These are phyloP conservation scores for Phylloporus rhodoxanthus DNA, from an alignment of 768 basidiomycete species.

Conservation along the genomic window DNA sequence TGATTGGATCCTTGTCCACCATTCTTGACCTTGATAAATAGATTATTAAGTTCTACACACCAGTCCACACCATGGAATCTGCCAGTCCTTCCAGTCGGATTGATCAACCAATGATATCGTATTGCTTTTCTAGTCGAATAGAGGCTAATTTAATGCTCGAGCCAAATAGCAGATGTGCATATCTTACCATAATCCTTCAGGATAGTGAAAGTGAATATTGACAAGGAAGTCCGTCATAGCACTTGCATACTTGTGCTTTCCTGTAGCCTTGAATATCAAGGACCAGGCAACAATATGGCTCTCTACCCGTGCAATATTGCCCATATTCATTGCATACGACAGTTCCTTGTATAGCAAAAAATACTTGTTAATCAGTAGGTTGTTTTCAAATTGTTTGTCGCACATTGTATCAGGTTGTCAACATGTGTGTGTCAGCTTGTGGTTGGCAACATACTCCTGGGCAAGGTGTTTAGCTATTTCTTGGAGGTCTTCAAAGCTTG, in stretches of 20 bases:
- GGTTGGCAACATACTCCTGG: constrained; percentile 18
- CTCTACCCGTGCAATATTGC: constrained; percentile 31
- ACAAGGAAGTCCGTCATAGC: constrained; percentile 23
- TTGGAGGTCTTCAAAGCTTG: constrained; percentile 24
- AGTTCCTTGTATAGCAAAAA: constrained; percentile 39
- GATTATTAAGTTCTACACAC: constrained; percentile 38
- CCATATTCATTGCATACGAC: constrained; percentile 28
- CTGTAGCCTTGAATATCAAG: constrained; percentile 23
- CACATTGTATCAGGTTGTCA: not conserved
- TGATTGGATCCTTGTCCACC: not conserved
- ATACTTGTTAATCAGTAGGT: constrained; percentile 28
- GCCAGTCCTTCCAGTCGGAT: constrained; percentile 32
- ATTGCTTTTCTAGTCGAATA: not conserved
- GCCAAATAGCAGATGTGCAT: not conserved
- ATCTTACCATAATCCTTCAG: not conserved
- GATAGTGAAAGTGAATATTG: not conserved
- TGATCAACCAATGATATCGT: constrained; percentile 17
- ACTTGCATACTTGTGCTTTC: constrained; percentile 34
- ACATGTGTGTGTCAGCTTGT: constrained; percentile 25
- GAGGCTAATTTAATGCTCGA: too few species aligned
- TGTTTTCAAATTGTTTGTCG: constrained; percentile 35
- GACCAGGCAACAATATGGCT: constrained; percentile 23
- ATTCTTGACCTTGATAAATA: constrained; percentile 31
- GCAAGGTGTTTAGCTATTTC: constrained; percentile 19
- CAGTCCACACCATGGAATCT: constrained; percentile 35